phyloP scores from a whole-genome alignment of 2,329 filamentous ascomycete species.

The Nannizziopsis barbatae region DNA sequence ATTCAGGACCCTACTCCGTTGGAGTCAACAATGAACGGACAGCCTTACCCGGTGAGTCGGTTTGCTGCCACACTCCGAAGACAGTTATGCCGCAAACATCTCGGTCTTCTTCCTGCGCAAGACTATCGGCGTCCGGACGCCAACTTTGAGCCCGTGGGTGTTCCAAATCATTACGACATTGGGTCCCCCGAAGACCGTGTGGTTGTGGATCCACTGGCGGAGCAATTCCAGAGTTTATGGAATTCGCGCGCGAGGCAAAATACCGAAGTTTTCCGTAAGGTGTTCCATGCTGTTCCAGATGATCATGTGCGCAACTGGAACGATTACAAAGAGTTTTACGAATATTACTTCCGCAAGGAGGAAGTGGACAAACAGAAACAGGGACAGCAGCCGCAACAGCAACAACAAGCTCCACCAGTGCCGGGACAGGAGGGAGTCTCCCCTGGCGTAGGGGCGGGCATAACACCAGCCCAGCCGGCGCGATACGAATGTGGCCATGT shows the following conservation, averaged over 20 bases:
- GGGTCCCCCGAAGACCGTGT: constrained; percentile 37
- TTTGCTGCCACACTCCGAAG: constrained; percentile 74
- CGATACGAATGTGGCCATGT: constrained; percentile 79
- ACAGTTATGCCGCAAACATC: constrained; percentile 79
- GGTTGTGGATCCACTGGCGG: constrained; percentile 49
- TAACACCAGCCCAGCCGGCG: constrained; percentile 27
- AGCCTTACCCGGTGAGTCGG: constrained; percentile 57
- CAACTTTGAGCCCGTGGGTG: constrained; percentile 48
- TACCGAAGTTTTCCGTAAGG: constrained; percentile 49
- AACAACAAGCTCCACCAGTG: background rate
- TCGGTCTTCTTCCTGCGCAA: constrained; percentile 69
- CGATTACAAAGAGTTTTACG: constrained; percentile 53
- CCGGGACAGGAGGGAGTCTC: background rate
- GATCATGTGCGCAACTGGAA: constrained; percentile 49
- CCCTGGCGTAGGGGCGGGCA: background rate
- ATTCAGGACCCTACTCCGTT: constrained; percentile 67
- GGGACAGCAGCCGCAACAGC: constrained; percentile 12
- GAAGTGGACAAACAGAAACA: constrained; percentile 37
- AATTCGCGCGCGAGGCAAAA: constrained; percentile 48
- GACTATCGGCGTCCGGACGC: constrained; percentile 49
- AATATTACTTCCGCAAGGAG: constrained; percentile 45
- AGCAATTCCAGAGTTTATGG: constrained; percentile 47
- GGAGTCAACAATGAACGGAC: constrained; percentile 61
- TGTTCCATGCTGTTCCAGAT: constrained; percentile 53
- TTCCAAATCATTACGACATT: constrained; percentile 47